Evolutionary conservation across 139 green algal species (phyloP), one percentile per base, ranked within the genome.

Genomic region (Parachlorella kessleri): DNA sequence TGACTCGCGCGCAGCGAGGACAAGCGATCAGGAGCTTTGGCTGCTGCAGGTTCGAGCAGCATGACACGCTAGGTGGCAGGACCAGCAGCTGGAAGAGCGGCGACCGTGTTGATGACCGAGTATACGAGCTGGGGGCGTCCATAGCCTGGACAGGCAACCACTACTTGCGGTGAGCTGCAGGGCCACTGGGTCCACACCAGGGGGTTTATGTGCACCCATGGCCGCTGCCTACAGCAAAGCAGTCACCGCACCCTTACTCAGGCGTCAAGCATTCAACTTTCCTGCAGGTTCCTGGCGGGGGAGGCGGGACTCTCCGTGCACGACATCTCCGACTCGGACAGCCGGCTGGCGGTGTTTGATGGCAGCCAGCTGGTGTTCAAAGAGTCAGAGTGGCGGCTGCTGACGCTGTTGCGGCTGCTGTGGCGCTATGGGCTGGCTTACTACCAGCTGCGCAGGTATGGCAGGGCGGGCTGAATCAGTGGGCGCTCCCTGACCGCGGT

Each of bases 341-440:
- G 53, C 33, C 32, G 28, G 9, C 37, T 76, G 54, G 70, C 78
- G 0, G 36, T 83, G 26, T 83, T 78, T 35, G 78, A 83, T 14
- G 78, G 78, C 9, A 40, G 24, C 24, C 28, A 41, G 41, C 77
- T 82, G 18, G 70, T 82, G 70, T 76, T 82, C 48, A 9, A 6
- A 6, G 33, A 83, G 65, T 83, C 78, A 4, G 8, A 35, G 18
- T 83, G 78, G 78, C 38, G 70, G 41, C 14, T 83, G 33, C 53
- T 83, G 35, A 79, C 78, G 10, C n/a, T 83, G 33, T 21, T 83
- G 8, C 70, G 70, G 35, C 26, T 78, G 70, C 42, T 83, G 33
- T 65, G 55, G 78, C 66, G 78, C 36, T 83, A 83, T 32, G 39
- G 78, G 35, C 33, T 83, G 38, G 53, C 36, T 23, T 73, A 38